These are phyloP conservation scores for Coemansia sp. DNA, from an alignment of 192 early-diverging fungal genomes.

Conservation along the genomic window DNA sequence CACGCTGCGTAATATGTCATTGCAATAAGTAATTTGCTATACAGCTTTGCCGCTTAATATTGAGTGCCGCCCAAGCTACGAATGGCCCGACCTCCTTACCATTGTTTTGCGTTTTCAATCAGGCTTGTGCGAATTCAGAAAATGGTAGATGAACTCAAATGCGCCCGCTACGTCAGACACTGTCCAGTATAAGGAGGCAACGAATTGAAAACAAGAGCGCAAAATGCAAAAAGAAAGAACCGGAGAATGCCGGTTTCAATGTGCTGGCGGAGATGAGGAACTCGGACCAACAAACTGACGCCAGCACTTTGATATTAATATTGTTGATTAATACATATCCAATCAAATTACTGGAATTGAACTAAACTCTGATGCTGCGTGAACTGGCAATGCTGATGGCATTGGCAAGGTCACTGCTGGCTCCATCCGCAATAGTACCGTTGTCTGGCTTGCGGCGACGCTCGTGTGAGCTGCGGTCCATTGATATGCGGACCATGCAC, in stretches of 20 bases:
- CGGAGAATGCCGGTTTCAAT: not conserved
- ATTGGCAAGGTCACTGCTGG: not conserved
- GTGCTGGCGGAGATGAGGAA: not conserved
- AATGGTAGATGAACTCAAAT: not conserved
- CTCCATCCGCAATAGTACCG: not conserved
- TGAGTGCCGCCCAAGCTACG: not conserved
- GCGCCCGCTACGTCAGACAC: not conserved
- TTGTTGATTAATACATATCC: not conserved
- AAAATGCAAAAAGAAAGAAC: not conserved
- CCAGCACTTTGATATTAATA: not conserved
- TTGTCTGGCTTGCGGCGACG: constrained; percentile 6
- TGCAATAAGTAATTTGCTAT: not conserved
- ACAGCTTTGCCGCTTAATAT: not conserved
- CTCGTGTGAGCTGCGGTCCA: constrained; percentile 22
- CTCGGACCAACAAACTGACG: not conserved
- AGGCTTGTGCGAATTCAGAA: not conserved
- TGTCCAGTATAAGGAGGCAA: not conserved
- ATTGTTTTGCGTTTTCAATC: not conserved
- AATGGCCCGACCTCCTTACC: not conserved
- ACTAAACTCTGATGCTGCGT: not conserved
- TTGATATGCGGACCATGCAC: constrained; percentile 39
- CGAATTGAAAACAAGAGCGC: not conserved
- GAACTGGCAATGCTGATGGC: not conserved
- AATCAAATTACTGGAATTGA: not conserved
- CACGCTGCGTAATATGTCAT: not conserved